Percentiles rank a stretch among this genome's conserved stretches.
Conservation (phyloP, 768 basidiomycete genomes). For the Amylocystis lapponica region DNA sequence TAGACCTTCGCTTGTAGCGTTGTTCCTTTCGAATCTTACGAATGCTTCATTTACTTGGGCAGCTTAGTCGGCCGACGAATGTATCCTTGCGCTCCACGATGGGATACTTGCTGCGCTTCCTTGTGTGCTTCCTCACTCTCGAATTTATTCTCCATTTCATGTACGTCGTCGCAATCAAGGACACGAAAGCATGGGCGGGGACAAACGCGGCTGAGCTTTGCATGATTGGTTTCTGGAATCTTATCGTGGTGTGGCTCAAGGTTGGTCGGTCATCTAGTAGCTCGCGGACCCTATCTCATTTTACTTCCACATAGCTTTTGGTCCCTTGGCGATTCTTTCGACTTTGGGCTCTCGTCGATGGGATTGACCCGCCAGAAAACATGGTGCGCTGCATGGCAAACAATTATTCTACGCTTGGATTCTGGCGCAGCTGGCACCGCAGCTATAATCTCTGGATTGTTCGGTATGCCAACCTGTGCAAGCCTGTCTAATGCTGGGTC, state of each 20-base stretch:
- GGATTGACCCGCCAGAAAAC: slow-evolving; percentile 93
- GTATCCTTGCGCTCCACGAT: slow-evolving; percentile 37
- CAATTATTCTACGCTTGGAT: slow-evolving; percentile 88
- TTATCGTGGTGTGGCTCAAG: slow-evolving; percentile 95
- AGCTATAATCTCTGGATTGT: slow-evolving; percentile 96
- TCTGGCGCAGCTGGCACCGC: slow-evolving; percentile 97
- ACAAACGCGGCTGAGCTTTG: slow-evolving; percentile 74
- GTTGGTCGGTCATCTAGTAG: too few relatives aligned
- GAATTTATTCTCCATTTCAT: slow-evolving; percentile 90
- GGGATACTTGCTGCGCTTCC: slow-evolving; percentile 66
- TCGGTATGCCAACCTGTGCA: slow-evolving; percentile 62
- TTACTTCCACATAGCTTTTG: slow-evolving; percentile 54
- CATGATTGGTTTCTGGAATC: slow-evolving; percentile 96
- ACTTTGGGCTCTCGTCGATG: slow-evolving; percentile 84
- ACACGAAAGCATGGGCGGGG: slow-evolving; percentile 74
- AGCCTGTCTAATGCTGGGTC: too few relatives aligned
- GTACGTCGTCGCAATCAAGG: slow-evolving; percentile 97
- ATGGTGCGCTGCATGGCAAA: slow-evolving; percentile 99
- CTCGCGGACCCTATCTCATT: too few relatives aligned
- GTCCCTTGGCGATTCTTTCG: slow-evolving; percentile 98
- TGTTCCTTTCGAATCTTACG: too few relatives aligned
- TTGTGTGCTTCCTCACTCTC: slow-evolving; percentile 73
- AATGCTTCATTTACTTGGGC: too few relatives aligned
- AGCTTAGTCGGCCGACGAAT: slow-evolving; percentile 57
- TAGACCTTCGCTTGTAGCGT: too few relatives aligned